Evolutionary conservation across 768 basidiomycete genomes (phyloP).

Genomic region (Boletellus sp.): DNA sequence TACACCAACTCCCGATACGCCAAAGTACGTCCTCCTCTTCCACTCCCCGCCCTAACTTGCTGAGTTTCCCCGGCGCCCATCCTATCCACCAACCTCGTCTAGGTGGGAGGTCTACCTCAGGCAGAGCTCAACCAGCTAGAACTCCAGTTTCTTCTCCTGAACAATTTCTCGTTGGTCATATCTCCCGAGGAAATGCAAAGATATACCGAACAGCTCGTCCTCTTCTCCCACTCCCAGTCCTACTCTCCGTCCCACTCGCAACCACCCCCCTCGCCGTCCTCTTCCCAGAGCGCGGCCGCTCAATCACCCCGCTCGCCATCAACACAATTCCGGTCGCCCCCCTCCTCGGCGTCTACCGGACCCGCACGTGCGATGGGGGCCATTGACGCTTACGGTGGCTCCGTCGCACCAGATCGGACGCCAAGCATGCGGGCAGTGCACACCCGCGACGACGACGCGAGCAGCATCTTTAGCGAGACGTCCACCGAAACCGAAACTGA

Average conservation of each 20-base stretch:
- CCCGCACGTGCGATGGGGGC: slow-evolving; percentile 52
- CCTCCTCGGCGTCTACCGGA: slow-evolving; percentile 22
- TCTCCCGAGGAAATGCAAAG: slow-evolving; percentile 88
- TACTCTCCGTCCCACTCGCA: slow-evolving; percentile 23
- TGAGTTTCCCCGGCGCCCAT: background rate
- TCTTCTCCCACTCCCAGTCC: slow-evolving; percentile 55
- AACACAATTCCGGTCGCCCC: slow-evolving; percentile 17
- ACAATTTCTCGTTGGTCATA: slow-evolving; percentile 91
- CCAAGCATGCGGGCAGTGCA: slow-evolving; percentile 22
- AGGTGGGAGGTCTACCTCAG: slow-evolving; percentile 95
- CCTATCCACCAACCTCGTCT: slow-evolving; percentile 1
- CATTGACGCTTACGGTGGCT: slow-evolving; percentile 49
- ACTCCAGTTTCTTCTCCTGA: slow-evolving; percentile 93
- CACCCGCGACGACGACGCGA: slow-evolving; percentile 30
- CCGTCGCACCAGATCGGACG: slow-evolving; percentile 34
- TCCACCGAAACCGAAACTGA: slow-evolving; percentile 50
- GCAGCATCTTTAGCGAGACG: slow-evolving; percentile 36
- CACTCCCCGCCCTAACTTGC: slow-evolving; percentile 1
- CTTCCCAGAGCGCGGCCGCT: slow-evolving; percentile 19
- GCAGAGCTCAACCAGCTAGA: slow-evolving; percentile 94
- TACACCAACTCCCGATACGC: slow-evolving; percentile 99
- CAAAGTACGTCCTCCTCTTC: slow-evolving; percentile 59
- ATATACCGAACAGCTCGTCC: slow-evolving; percentile 86
- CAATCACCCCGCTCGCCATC: slow-evolving; percentile 20
- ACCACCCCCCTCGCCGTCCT: slow-evolving; percentile 15